Base-by-base conservation (phyloP, 2,329 filamentous ascomycete genomes). In the Coleophoma crateriformis region DNA sequence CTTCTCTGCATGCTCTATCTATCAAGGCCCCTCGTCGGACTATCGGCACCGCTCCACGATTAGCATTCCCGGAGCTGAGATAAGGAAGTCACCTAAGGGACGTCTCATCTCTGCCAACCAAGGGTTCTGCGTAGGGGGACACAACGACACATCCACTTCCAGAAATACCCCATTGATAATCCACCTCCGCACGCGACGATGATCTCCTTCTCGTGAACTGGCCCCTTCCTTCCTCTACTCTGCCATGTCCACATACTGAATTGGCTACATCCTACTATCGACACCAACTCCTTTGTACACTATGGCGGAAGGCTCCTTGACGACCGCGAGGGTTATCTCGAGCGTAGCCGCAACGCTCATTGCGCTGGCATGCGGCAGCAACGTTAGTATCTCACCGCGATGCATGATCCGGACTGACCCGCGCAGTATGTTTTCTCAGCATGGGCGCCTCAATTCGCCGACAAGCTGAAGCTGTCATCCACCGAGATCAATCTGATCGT, bases 361-460 rank as follows among this genome's bases (percentile, higher is more conserved):
- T 54, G 84, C 91, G 14, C 76, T 97, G 51, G 90, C 91, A 53
- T 96, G 91, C 67, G 94, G 94, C 53, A 95, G 91, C 55, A 96
- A 96, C 68, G 90, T 95, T 71, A 62, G 82, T 70, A 35, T 7
- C 19, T 8, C 33, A n/a, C 34, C 2, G 19, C 17, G 19, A 44
- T 13, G 22, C 41, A 33, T 33, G 13, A 39, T 15, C 27, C 27
- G 40, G 51, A 47, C 63, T 73, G 51, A 67, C 52, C 46, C 34
- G 14, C 46, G 45, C 64, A 96, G 90, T 97, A 99, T 81, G 92
- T 91, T 64, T 99, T 96, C 71, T 96, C 90, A 49, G 92, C 92
- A 69, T 99, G 94, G 91, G 90, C 89, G 13, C 94, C 94, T 17
- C 91, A 96, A 70, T 96, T 96, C 65, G 90, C 91, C 45, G 85